A percentile compares a stretch with the other conserved stretches of the same genome.
Evolutionary conservation across 495 filamentous ascomycete genomes (phyloP).

Genomic region (Penicillium longicatenatum): DNA sequence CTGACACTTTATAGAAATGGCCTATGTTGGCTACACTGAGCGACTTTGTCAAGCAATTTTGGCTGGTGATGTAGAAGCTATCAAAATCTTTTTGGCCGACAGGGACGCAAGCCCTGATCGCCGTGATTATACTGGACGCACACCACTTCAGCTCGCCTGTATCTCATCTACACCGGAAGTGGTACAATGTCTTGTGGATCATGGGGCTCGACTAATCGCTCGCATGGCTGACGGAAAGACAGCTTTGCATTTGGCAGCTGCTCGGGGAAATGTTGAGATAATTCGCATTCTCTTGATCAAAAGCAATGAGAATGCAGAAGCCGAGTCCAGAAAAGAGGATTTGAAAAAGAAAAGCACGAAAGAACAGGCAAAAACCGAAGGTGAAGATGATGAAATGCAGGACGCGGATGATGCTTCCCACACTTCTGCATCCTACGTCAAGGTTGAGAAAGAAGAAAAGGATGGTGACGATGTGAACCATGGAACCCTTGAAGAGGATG

Average conservation of each 20-base stretch:
- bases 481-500: slow-evolving; percentile 50
- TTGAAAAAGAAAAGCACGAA: slow-evolving; percentile 33
- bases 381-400: slow-evolving; percentile 9
- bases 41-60: slow-evolving; percentile 76
- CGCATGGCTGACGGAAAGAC: slow-evolving; percentile 77
- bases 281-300: slow-evolving; percentile 67
- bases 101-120: slow-evolving; percentile 61
- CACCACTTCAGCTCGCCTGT: slow-evolving; percentile 74
- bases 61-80: slow-evolving; percentile 68
- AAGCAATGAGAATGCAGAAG: slow-evolving; percentile 67
- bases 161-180: slow-evolving; percentile 66
- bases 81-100: slow-evolving; percentile 66
- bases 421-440: slow-evolving; percentile 66
- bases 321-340: slow-evolving; percentile 7
- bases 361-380: slow-evolving; percentile 24
- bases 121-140: slow-evolving; percentile 78
- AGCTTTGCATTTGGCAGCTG: slow-evolving; percentile 75
- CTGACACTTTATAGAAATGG: slow-evolving; percentile 43
- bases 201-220: slow-evolving; percentile 69
- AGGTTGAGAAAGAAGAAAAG: slow-evolving; percentile 38
- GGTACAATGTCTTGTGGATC: slow-evolving; percentile 69
- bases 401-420: slow-evolving; percentile 42
- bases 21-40: slow-evolving; percentile 61
- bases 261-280: slow-evolving; percentile 66
- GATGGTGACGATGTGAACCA: slow-evolving; percentile 36